Evolutionary conservation across 345 rosid species (phyloP).

Genomic region (Anacardium occidentale): DNA sequence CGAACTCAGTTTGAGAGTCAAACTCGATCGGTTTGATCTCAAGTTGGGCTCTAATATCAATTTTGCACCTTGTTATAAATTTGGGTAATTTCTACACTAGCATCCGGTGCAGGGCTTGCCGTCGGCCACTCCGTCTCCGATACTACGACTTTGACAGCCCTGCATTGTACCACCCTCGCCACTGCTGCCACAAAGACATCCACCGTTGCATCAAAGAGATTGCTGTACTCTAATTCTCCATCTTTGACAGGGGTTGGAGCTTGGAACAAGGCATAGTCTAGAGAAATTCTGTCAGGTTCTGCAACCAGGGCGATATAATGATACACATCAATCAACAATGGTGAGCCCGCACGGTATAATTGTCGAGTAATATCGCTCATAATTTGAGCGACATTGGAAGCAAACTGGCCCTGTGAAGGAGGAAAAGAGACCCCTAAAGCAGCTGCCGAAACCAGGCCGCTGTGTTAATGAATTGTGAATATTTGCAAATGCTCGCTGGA

Average conservation of each 20-base stretch:
- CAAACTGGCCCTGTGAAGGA: slow-evolving; percentile 25
- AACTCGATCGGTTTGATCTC: too few species aligned
- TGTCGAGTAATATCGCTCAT: slow-evolving; percentile 5
- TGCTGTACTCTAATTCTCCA: slow-evolving; percentile 18
- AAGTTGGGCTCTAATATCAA: too few species aligned
- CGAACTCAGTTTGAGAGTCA: too few species aligned
- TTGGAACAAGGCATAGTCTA: slow-evolving; percentile 21
- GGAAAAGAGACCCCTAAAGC: slow-evolving; percentile 21
- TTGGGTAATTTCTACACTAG: slow-evolving; percentile 9
- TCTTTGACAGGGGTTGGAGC: slow-evolving; percentile 9
- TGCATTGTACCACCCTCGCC: slow-evolving; percentile 18
- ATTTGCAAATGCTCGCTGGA: slow-evolving; percentile 16
- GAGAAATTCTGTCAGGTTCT: slow-evolving; percentile 5
- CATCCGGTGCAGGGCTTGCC: not conserved
- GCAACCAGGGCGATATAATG: slow-evolving; percentile 16
- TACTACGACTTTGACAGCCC: slow-evolving; percentile 19
- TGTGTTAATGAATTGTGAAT: slow-evolving; percentile 18
- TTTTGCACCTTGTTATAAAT: slow-evolving; percentile 24
- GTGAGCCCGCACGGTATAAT: slow-evolving; percentile 15
- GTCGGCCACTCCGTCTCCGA: slow-evolving; percentile 21
- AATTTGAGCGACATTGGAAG: not conserved
- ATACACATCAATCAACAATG: slow-evolving; percentile 23
- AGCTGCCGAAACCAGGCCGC: not conserved
- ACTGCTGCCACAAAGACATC: slow-evolving; percentile 28
- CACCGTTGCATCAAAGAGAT: slow-evolving; percentile 28